A percentile compares a stretch with the other conserved stretches of the same genome.
phyloP scores from a whole-genome alignment of 2,329 filamentous ascomycete species.

The Meredithiella fracta region DNA sequence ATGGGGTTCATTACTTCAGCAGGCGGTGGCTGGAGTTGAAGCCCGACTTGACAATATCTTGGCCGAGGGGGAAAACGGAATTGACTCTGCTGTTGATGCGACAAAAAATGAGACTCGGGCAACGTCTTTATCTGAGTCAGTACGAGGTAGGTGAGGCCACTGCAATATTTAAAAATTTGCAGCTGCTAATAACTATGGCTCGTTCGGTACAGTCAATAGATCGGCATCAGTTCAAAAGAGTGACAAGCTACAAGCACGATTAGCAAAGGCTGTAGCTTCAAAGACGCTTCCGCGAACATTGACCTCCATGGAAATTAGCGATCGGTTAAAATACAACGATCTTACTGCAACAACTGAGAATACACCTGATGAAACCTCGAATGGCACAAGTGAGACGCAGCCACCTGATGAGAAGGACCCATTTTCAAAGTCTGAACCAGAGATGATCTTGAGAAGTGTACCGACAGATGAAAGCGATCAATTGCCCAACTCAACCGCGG shows the following conservation, averaged over 20 bases:
- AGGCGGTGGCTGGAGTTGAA: constrained; percentile 86
- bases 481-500: no score
- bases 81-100: not conserved
- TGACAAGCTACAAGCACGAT: constrained; percentile 72
- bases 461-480: no score
- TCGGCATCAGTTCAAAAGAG: constrained; percentile 34
- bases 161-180: not conserved
- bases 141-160: not conserved
- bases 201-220: not conserved
- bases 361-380: constrained; percentile 3
- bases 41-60: constrained; percentile 84
- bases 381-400: no score
- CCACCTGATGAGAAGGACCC: no score
- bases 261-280: constrained; percentile 73
- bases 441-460: no score
- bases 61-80: constrained; percentile 41
- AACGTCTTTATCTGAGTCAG: not conserved
- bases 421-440: no score
- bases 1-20: constrained; percentile 72
- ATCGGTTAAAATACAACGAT: not conserved
- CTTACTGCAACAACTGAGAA: not conserved
- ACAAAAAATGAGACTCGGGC: not conserved
- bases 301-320: not conserved
- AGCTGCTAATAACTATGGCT: not conserved
- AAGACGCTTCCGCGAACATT: constrained; percentile 24